phyloP scores from a whole-genome alignment of 805 yeast genomes.

The Brettanomyces nanus region DNA sequence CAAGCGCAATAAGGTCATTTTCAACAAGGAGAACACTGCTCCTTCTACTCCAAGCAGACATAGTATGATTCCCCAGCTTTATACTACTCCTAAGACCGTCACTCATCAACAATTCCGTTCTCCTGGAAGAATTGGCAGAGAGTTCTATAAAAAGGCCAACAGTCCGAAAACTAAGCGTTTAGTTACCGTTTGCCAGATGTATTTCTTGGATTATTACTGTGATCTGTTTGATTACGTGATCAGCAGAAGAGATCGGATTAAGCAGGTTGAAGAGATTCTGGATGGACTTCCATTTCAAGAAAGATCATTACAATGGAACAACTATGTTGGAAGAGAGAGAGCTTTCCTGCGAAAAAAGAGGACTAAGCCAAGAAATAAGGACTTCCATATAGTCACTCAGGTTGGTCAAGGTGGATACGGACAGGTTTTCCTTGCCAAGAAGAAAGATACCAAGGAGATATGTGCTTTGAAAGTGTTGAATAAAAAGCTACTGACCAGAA shows the following conservation, averaged over 20 bases:
- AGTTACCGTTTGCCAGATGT: slow-evolving; percentile 89
- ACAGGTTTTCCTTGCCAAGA: slow-evolving; percentile 92
- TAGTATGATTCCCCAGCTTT: neutral
- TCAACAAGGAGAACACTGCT: slow-evolving; percentile 36
- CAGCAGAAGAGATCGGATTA: slow-evolving; percentile 74
- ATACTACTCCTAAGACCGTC: neutral
- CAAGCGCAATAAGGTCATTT: slow-evolving; percentile 25
- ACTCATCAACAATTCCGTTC: neutral
- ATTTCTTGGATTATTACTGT: slow-evolving; percentile 90
- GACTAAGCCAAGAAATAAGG: slow-evolving; percentile 86
- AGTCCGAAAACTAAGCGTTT: slow-evolving; percentile 73
- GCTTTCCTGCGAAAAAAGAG: slow-evolving; percentile 81
- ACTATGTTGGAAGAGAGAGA: slow-evolving; percentile 77
- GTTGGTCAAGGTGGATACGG: slow-evolving; percentile 99
- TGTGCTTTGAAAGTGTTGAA: slow-evolving; percentile 92
- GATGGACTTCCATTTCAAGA: slow-evolving; percentile 26
- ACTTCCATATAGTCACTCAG: slow-evolving; percentile 93
- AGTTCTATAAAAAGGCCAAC: slow-evolving; percentile 51
- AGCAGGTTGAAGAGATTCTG: slow-evolving; percentile 55
- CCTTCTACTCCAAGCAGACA: slow-evolving; percentile 18
- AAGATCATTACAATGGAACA: slow-evolving; percentile 58
- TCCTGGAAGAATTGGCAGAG: slow-evolving; percentile 25
- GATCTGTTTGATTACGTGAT: slow-evolving; percentile 92
- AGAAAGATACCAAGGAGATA: slow-evolving; percentile 88
- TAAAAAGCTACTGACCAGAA: slow-evolving; percentile 74